phyloP scores from a whole-genome alignment of 371 early-diverging fungal species.

The Mortierella sp. region DNA sequence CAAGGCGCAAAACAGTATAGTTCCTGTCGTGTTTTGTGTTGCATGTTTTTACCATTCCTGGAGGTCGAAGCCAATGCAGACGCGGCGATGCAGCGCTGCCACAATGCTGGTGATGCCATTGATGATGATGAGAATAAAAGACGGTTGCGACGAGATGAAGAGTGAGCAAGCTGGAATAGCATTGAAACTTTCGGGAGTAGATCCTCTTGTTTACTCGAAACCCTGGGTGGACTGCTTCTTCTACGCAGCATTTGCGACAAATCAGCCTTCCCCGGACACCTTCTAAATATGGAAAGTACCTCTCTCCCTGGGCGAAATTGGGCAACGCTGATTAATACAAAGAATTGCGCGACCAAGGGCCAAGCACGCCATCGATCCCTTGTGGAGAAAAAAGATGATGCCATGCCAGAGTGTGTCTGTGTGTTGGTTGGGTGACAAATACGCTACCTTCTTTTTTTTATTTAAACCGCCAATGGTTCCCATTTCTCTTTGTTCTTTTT shows the following conservation, averaged over 20 bases:
- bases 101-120: conserved; percentile 53
- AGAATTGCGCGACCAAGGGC: neutral
- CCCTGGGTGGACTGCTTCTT: neutral
- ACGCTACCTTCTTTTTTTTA: neutral
- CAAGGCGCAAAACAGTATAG: neutral
- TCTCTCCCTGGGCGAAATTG: neutral
- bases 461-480: neutral
- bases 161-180: too few species aligned
- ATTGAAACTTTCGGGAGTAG: conserved; percentile 5
- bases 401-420: neutral
- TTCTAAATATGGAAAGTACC: neutral
- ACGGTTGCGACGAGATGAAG: neutral
- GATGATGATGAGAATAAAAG: neutral
- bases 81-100: conserved; percentile 45
- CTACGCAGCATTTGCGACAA: neutral
- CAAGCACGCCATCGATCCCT: neutral
- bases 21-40: neutral
- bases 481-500: neutral
- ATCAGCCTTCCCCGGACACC: neutral
- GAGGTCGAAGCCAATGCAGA: conserved; percentile 28
- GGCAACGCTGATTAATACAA: neutral
- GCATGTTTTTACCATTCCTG: conserved; percentile 33
- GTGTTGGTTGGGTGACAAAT: neutral
- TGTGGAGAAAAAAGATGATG: neutral
- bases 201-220: conserved; percentile 1